phyloP scores from a whole-genome alignment of 257 asterid species.

The Solanum appendiculatum region DNA sequence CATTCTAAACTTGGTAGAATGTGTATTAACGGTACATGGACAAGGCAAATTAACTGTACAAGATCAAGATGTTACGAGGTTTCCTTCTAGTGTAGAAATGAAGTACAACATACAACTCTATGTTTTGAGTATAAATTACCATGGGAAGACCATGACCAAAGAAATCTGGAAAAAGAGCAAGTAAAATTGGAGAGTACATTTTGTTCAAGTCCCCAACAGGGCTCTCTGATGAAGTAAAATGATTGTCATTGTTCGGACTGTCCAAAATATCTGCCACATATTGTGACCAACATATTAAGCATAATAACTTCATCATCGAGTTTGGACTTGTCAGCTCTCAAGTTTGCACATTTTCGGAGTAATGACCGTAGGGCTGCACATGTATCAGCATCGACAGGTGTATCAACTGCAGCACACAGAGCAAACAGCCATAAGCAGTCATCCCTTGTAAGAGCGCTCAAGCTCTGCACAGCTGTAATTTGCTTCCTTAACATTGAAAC shows the following conservation, averaged over 20 bases:
- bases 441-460: constrained; percentile 24
- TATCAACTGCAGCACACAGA: constrained; percentile 66
- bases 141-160: background rate
- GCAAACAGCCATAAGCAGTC: constrained; percentile 76
- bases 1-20: no score
- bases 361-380: constrained; percentile 72
- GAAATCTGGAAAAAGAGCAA: background rate
- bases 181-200: background rate
- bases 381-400: constrained; percentile 71
- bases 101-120: background rate
- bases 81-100: background rate
- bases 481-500: constrained; percentile 51
- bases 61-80: no score
- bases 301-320: constrained; percentile 59
- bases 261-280: constrained; percentile 79
- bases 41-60: no score
- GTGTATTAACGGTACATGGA: no score
- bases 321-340: constrained; percentile 59
- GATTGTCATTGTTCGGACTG: constrained; percentile 45
- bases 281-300: constrained; percentile 61
- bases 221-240: background rate
- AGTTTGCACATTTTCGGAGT: constrained; percentile 68
- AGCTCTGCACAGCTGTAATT: constrained; percentile 35
- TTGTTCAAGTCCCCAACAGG: background rate
- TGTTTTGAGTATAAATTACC: background rate